These are phyloP conservation scores for Thelonectria blattea DNA, from an alignment of 2,329 filamentous ascomycete genomes.

Conservation along the genomic window DNA sequence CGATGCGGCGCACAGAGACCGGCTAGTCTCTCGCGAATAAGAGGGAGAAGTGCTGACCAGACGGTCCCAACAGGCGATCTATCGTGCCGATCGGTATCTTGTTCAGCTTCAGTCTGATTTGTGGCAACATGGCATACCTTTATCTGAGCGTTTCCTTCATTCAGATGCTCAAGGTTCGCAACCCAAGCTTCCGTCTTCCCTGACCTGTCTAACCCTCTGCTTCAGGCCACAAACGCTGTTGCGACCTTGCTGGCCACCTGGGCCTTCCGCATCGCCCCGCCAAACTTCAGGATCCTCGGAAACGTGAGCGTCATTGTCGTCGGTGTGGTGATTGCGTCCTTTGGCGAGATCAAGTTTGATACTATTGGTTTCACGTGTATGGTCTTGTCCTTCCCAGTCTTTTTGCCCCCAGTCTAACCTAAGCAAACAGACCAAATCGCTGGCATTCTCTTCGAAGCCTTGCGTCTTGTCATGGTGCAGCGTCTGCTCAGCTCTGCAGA, in stretches of 20 bases:
- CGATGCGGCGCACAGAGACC: neutral
- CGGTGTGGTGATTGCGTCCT: conserved; percentile 18
- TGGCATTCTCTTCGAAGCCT: conserved; percentile 20
- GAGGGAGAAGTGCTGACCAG: neutral
- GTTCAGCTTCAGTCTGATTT: conserved; percentile 22
- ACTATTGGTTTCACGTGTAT: conserved; percentile 14
- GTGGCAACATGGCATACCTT: conserved; percentile 17
- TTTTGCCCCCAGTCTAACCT: neutral
- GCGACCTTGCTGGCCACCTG: conserved; percentile 16
- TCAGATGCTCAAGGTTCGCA: conserved; percentile 17
- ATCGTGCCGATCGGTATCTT: conserved; percentile 19
- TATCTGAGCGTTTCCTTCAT: conserved; percentile 22
- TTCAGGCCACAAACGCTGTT: conserved; percentile 19
- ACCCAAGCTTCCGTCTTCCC: neutral
- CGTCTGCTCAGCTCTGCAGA: conserved; percentile 18
- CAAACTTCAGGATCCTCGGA: conserved; percentile 11
- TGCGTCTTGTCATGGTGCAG: conserved; percentile 21
- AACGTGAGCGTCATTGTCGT: conserved; percentile 14
- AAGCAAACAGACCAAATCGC: conserved; percentile 6
- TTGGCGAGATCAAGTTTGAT: conserved; percentile 21
- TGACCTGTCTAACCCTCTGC: neutral
- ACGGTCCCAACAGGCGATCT: neutral
- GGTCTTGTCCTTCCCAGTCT: neutral
- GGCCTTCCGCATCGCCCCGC: conserved; percentile 17
- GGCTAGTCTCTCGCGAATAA: neutral